phyloP scores from a whole-genome alignment of 768 basidiomycete species.

The Udeniomyces megalosporus region DNA sequence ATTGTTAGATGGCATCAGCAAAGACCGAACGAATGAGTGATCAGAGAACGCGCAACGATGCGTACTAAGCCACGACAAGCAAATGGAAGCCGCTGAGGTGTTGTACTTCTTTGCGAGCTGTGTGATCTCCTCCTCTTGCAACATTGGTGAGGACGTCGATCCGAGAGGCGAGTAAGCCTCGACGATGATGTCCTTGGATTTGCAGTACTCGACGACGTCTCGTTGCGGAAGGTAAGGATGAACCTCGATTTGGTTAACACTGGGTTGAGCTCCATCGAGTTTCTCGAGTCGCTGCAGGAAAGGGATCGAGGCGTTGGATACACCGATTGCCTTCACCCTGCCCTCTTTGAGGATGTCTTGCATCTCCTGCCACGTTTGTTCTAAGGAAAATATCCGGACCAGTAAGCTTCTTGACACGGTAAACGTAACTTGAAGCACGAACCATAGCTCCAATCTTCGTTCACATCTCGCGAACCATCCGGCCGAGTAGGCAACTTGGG shows the following conservation, averaged over 20 bases:
- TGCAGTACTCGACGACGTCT: slow-evolving; percentile 53
- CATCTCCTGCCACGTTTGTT: slow-evolving; percentile 24
- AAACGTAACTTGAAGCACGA: too few species aligned
- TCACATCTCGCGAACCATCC: not conserved
- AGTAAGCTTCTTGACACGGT: not conserved
- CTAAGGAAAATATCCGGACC: slow-evolving; percentile 19
- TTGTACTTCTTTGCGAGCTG: slow-evolving; percentile 47
- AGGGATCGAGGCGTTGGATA: slow-evolving; percentile 57
- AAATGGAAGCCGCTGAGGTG: slow-evolving; percentile 47
- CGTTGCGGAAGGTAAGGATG: slow-evolving; percentile 23
- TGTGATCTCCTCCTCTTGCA: slow-evolving; percentile 41
- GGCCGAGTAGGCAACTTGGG: not conserved
- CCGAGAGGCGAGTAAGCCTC: slow-evolving; percentile 74
- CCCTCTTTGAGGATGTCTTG: slow-evolving; percentile 16
- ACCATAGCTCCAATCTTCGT: too few species aligned
- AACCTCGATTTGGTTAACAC: slow-evolving; percentile 50
- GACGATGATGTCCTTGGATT: slow-evolving; percentile 52
- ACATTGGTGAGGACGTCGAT: slow-evolving; percentile 57
- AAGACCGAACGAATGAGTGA: too few species aligned
- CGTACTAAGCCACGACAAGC: slow-evolving; percentile 35
- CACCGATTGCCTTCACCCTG: slow-evolving; percentile 38
- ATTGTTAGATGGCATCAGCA: too few species aligned
- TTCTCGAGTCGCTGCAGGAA: slow-evolving; percentile 51
- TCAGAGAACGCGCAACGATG: too few species aligned
- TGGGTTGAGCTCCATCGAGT: slow-evolving; percentile 57